Percentiles rank a stretch among this genome's conserved stretches.
phyloP scores from a whole-genome alignment of 192 early-diverging fungal species.

The Coemansia nantahalensis region DNA sequence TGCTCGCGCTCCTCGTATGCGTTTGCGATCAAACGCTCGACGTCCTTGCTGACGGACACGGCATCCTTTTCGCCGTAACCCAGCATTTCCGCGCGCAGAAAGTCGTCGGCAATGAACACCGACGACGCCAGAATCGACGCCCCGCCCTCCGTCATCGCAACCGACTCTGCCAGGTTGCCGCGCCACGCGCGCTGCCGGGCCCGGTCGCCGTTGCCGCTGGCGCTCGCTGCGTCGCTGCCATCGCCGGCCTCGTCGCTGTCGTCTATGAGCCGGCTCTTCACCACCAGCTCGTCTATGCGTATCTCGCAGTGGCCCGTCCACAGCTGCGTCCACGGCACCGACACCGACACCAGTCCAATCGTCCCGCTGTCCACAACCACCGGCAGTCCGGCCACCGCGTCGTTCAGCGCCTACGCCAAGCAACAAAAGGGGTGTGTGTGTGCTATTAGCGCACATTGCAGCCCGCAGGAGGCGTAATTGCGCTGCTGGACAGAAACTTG shows the following conservation, averaged over 20 bases:
- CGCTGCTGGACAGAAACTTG: slow-evolving; percentile 39
- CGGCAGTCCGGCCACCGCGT: slow-evolving; percentile 64
- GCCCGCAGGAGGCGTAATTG: not conserved
- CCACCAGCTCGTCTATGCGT: slow-evolving; percentile 64
- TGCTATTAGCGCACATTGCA: too few species aligned
- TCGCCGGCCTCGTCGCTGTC: slow-evolving; percentile 8
- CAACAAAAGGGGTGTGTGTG: too few species aligned
- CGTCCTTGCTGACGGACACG: slow-evolving; percentile 49
- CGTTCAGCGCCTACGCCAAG: slow-evolving; percentile 69
- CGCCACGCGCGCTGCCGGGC: slow-evolving; percentile 7
- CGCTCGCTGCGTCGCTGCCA: slow-evolving; percentile 10
- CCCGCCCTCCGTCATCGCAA: slow-evolving; percentile 56
- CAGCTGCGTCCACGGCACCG: slow-evolving; percentile 81
- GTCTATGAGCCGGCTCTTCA: slow-evolving; percentile 49
- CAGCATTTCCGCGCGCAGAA: slow-evolving; percentile 66
- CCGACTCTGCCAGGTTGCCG: slow-evolving; percentile 34
- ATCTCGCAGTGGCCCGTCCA: slow-evolving; percentile 76
- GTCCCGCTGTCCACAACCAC: slow-evolving; percentile 66
- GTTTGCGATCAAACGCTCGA: slow-evolving; percentile 49
- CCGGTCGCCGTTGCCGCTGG: slow-evolving; percentile 7
- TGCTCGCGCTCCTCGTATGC: slow-evolving; percentile 47
- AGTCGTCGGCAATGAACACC: slow-evolving; percentile 85
- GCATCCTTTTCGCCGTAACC: slow-evolving; percentile 64
- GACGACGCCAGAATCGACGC: slow-evolving; percentile 75
- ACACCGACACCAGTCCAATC: slow-evolving; percentile 66